Conservation (phyloP, 1,284 basidiomycete genomes). For the Microbotryum saponariae region DNA sequence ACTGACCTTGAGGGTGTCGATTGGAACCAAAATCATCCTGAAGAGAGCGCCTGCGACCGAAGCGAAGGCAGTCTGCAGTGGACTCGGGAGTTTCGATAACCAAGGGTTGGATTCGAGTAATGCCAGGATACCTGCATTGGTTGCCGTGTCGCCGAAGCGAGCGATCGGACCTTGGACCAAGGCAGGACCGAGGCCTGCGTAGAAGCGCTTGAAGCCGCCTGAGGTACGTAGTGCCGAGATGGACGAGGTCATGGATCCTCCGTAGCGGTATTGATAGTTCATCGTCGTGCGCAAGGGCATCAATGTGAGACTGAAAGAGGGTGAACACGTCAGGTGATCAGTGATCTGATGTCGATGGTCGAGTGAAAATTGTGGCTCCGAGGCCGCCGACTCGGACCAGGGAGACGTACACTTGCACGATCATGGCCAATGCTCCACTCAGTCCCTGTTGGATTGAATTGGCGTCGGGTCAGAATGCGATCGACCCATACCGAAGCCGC, state of each 20-base stretch:
- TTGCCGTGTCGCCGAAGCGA: constrained; percentile 80
- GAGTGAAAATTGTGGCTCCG: background rate
- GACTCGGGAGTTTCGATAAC: constrained; percentile 55
- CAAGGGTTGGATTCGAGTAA: constrained; percentile 61
- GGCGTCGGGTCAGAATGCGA: background rate
- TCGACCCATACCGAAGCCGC: background rate
- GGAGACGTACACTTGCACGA: constrained; percentile 63
- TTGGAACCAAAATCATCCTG: constrained; percentile 73
- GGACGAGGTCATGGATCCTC: constrained; percentile 58
- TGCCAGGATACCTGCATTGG: constrained; percentile 70
- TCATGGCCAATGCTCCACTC: constrained; percentile 57
- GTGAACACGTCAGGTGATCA: constrained; percentile 15
- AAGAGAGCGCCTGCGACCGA: constrained; percentile 54
- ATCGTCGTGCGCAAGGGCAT: constrained; percentile 59
- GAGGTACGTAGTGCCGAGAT: constrained; percentile 61
- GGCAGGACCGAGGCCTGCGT: constrained; percentile 71
- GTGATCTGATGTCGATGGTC: background rate
- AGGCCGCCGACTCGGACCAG: constrained; percentile 47
- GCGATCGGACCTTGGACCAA: constrained; percentile 63
- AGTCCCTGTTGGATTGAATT: constrained; percentile 15
- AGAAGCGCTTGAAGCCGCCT: constrained; percentile 49
- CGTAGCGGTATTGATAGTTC: constrained; percentile 60
- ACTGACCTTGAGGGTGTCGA: constrained; percentile 67
- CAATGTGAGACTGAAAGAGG: background rate
- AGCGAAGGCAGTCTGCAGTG: constrained; percentile 51